Conservation (phyloP, 352 stramenopile genomes). For the Saprolegnia diclina region DNA sequence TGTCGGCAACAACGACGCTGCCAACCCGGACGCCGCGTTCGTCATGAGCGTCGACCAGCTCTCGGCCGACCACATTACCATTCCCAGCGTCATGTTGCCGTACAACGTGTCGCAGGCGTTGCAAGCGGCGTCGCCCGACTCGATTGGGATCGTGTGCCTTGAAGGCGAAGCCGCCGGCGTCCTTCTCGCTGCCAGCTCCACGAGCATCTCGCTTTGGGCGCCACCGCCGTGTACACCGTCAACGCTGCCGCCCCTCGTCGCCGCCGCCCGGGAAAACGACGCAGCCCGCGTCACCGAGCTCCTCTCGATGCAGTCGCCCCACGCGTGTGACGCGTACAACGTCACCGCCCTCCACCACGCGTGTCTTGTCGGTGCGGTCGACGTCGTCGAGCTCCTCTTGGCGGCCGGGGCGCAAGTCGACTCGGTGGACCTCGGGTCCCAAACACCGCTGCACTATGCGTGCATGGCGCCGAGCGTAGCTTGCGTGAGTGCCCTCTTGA, state of each 20-base stretch:
- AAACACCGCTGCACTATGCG: conserved; percentile 55
- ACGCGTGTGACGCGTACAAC: conserved; percentile 30
- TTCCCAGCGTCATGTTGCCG: conserved; percentile 70
- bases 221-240: neutral
- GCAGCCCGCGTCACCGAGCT: neutral
- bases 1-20: conserved; percentile 57
- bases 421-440: conserved; percentile 38
- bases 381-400: conserved; percentile 45
- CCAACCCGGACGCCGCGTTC: conserved; percentile 46
- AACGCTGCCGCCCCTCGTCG: neutral
- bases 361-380: conserved; percentile 40
- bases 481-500: conserved; percentile 31
- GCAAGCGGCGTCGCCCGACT: conserved; percentile 24
- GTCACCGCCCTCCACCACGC: conserved; percentile 50
- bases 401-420: conserved; percentile 34
- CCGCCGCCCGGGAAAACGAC: neutral
- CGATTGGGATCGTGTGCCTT: conserved; percentile 47
- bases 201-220: conserved; percentile 11
- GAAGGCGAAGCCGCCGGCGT: conserved; percentile 39
- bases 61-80: conserved; percentile 51
- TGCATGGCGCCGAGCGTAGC: conserved; percentile 37
- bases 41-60: conserved; percentile 72
- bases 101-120: conserved; percentile 38
- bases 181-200: conserved; percentile 10
- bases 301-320: neutral